These are phyloP conservation scores for Tuber borchii DNA, from an alignment of 495 filamentous ascomycete genomes.

Conservation along the genomic window DNA sequence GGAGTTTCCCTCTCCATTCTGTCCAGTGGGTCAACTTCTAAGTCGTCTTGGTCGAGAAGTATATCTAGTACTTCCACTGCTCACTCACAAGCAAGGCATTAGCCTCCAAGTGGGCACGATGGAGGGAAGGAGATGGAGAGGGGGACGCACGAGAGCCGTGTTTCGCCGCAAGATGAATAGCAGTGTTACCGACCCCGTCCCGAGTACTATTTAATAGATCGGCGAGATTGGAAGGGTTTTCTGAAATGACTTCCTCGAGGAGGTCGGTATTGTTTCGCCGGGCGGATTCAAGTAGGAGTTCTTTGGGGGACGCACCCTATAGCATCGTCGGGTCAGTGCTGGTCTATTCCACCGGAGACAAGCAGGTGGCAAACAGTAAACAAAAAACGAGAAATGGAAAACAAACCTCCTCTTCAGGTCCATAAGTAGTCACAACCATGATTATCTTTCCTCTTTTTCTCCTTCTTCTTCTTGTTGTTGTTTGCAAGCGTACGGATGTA, in stretches of 20 bases:
- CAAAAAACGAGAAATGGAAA: background rate
- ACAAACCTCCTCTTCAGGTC: background rate
- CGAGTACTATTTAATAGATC: conserved; percentile 73
- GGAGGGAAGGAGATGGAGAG: background rate
- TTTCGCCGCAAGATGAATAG: conserved; percentile 79
- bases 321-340: conserved; percentile 4
- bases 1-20: conserved; percentile 80
- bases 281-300: conserved; percentile 86
- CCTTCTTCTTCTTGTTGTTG: background rate
- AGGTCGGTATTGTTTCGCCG: conserved; percentile 86
- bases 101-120: background rate
- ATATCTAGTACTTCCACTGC: conserved; percentile 82
- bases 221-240: conserved; percentile 56
- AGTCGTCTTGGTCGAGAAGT: conserved; percentile 85
- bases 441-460: background rate
- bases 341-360: background rate
- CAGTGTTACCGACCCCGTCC: conserved; percentile 76
- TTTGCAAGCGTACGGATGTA: background rate
- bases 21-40: conserved; percentile 88
- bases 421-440: background rate
- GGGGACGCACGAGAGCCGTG: conserved; percentile 71
- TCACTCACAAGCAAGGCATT: conserved; percentile 13
- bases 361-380: background rate
- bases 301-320: conserved; percentile 76
- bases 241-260: conserved; percentile 49